Base-by-base conservation (phyloP, 208 protist species). In the Leishmania arabica region DNA sequence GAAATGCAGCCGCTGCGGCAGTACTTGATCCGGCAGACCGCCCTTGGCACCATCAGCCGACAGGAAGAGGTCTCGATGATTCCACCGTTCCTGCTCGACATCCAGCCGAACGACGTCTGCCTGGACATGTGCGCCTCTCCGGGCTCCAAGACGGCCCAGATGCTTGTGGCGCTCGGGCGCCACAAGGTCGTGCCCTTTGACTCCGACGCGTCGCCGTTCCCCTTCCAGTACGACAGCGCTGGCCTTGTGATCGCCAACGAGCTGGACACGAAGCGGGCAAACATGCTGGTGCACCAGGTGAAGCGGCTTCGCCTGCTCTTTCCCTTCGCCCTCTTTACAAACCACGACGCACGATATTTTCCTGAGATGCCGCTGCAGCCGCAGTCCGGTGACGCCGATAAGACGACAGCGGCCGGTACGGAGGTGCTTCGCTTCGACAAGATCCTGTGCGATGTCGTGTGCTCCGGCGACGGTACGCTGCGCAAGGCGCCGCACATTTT, bases 401-500 rank as follows among this genome's bases (percentile, higher is more conserved):
- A 24, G 27, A 27, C 34, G 68, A 19, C 49, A 3, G 24, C 73
- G 56, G 75, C 62, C 45, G 76, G 83, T 19, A 74, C 89, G 13
- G 80, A 84, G 54, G 88, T 90, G 81, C 89, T 99, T 76, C 87
- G 87, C 47, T 98, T 98, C 77, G 93, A 98, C 81, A 96, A 96
- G 79, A 92, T 99, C 40, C 86, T 99, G 8, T 93, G 89, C 77
- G 98, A 99, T 82, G 98, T 98, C 5, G 96, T 98, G 9, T 99
- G 98, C 90, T 97, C 91, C 47, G 97, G 98, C 24, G 98, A 99
- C 70, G 98, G 98, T 70, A 98, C 96, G 9, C 83, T 99, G 42
- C 91, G 96, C 37, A 96, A 95, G 87, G 91, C 91, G 3, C 92
- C 92, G 11, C 90, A 95, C 79, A 85, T 95, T 49, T 95, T 97